Conservation (phyloP, 306 rosid genomes). For the Castanopsis chinensis region DNA sequence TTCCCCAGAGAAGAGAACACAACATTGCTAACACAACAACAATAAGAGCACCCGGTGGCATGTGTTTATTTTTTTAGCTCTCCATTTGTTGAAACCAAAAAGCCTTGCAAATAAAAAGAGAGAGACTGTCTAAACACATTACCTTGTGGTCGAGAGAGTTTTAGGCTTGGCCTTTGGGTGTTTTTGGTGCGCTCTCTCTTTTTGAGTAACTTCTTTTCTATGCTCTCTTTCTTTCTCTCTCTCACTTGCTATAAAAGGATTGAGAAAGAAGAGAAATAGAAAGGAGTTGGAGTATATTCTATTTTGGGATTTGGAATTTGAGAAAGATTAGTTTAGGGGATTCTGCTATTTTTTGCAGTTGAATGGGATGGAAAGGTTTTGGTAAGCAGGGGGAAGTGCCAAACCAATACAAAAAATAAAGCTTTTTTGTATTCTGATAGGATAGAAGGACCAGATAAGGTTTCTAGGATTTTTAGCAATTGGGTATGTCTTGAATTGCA, state of each 20-base stretch:
- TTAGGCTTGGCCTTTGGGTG: neutral
- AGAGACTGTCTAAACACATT: neutral
- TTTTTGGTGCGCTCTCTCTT: neutral
- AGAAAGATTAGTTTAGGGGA: neutral
- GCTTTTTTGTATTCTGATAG: neutral
- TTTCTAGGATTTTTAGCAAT: neutral
- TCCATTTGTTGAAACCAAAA: neutral
- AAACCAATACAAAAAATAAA: neutral
- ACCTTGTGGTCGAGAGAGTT: neutral
- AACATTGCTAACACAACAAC: no score
- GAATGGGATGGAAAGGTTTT: neutral
- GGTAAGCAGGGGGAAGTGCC: neutral
- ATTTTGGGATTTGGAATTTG: neutral
- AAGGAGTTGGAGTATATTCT: neutral
- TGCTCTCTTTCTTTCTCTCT: neutral
- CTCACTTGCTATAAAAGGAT: neutral
- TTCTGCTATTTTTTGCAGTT: neutral
- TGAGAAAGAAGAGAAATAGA: neutral
- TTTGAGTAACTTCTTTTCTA: neutral
- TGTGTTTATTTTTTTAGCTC: slow-evolving; percentile 21
- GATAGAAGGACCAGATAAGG: no score
- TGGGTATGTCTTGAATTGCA: neutral
- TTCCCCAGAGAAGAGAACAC: no score
- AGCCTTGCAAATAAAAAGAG: neutral
- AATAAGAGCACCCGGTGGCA: slow-evolving; percentile 30